Percentiles rank a stretch among this genome's conserved stretches.
These are phyloP conservation scores for Penicillium sp. DNA, from an alignment of 2,329 filamentous ascomycete genomes.

Conservation along the genomic window DNA sequence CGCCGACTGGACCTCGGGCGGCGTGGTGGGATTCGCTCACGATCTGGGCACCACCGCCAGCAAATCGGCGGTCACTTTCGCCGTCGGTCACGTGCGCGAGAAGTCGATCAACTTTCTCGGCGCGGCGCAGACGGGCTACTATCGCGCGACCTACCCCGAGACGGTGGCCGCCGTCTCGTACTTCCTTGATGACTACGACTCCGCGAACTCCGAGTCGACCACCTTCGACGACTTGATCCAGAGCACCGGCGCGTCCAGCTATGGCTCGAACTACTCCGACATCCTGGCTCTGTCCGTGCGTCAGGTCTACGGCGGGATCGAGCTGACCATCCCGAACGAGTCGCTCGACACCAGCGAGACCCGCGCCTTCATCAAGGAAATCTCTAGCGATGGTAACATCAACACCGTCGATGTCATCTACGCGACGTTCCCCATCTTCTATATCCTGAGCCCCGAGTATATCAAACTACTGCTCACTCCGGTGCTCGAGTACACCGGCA, in stretches of 20 bases:
- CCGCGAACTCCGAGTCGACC: slow-evolving; percentile 32
- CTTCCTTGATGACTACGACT: slow-evolving; percentile 39
- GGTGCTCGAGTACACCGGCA: slow-evolving; percentile 38
- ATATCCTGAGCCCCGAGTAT: slow-evolving; percentile 38
- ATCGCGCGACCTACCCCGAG: slow-evolving; percentile 30
- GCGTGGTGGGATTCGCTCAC: slow-evolving; percentile 36
- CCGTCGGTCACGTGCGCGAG: slow-evolving; percentile 38
- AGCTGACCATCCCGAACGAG: slow-evolving; percentile 36
- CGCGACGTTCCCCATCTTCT: slow-evolving; percentile 41
- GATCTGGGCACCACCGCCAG: slow-evolving; percentile 32
- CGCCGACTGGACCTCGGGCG: slow-evolving; percentile 26
- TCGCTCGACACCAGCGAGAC: slow-evolving; percentile 28
- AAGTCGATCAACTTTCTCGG: slow-evolving; percentile 39
- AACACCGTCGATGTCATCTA: slow-evolving; percentile 45
- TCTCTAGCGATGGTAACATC: slow-evolving; percentile 42
- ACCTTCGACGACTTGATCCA: slow-evolving; percentile 27
- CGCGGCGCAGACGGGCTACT: slow-evolving; percentile 36
- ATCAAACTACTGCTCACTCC: slow-evolving; percentile 43
- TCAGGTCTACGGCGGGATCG: slow-evolving; percentile 41
- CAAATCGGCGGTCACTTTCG: slow-evolving; percentile 35
- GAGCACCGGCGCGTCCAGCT: slow-evolving; percentile 18
- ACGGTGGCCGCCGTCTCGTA: slow-evolving; percentile 31
- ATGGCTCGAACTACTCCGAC: slow-evolving; percentile 37
- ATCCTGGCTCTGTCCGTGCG: slow-evolving; percentile 39
- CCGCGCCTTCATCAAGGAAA: slow-evolving; percentile 41